These are phyloP conservation scores for Chaetomiaceae sp. DNA, from an alignment of 2,329 filamentous ascomycete genomes.

Conservation along the genomic window DNA sequence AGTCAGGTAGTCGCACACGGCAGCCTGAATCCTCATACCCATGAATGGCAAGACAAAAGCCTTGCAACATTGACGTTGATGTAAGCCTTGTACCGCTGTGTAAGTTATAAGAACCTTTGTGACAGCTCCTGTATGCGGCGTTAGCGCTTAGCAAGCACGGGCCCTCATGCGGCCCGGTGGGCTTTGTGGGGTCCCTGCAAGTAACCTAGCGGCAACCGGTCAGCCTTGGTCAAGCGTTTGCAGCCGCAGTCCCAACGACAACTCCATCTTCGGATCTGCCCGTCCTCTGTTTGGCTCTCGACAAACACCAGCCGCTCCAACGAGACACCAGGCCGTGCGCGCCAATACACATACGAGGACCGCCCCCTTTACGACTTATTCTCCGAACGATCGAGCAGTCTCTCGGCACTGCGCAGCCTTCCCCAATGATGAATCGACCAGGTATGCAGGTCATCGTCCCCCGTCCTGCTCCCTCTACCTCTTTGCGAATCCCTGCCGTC, in stretches of 20 bases:
- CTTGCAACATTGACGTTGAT: too few species aligned
- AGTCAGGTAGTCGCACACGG: too few species aligned
- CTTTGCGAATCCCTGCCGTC: slow-evolving; percentile 9
- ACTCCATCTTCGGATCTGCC: slow-evolving; percentile 1
- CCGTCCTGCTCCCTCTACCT: slow-evolving; percentile 12
- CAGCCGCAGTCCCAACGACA: slow-evolving; percentile 1
- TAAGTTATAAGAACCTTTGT: too few species aligned
- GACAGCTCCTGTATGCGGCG: too few species aligned
- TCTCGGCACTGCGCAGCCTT: neutral
- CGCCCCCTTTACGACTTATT: too few species aligned
- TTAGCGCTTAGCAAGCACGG: neutral
- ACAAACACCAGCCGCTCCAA: neutral
- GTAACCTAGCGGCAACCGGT: neutral
- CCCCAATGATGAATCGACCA: slow-evolving; percentile 52
- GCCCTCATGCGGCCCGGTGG: neutral
- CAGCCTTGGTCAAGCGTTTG: slow-evolving; percentile 11
- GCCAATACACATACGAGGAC: too few species aligned
- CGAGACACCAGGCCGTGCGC: neutral
- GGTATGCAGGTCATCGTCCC: slow-evolving; percentile 39
- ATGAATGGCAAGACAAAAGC: too few species aligned
- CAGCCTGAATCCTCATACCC: too few species aligned
- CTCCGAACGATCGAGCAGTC: neutral
- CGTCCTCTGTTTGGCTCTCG: too few species aligned
- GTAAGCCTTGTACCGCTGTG: too few species aligned
- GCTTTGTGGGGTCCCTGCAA: neutral